Evolutionary conservation across 495 filamentous ascomycete species (phyloP), one percentile per base, ranked within the genome.

Genomic region (Daldinia childiae): DNA sequence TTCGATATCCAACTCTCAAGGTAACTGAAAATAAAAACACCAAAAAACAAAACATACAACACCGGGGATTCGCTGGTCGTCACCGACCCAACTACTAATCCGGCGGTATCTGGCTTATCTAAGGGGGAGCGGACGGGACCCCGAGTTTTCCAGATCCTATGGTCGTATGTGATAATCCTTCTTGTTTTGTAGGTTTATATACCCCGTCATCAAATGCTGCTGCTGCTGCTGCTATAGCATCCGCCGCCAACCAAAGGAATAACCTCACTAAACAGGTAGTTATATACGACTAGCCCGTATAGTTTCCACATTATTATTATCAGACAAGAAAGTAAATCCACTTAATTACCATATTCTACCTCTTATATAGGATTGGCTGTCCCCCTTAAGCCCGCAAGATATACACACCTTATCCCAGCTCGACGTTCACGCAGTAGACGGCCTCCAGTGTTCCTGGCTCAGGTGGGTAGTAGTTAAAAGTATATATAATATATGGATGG

Each of bases 71-170:
- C 81, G 79, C 81, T 77, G 79, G 78, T 85, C 77, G 79, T 84
- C 83, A 83, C 79, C 82, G 77, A 84, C 81, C 79, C 78, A 78
- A 84, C 78, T 83, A 82, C 82, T 83, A 74, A 72, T 81, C 79
- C 62, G 76, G 73, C 78, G 67, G 73, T 79, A 73, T 66, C 67
- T 71, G 54, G 77, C 75, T 82, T 81, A 75, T 77, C 78, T 79
- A 82, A 73, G 82, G 81, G 75, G 81, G 82, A 84, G 80, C 83
- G 78, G 80, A 84, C 82, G 81, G 83, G 82, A 81, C 81, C 77
- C 81, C 82, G 79, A 80, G 74, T 78, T 77, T 66, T 83, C 81
- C 66, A 76, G 58, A 76, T 74, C 75, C 69, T 82, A 77, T 83
- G 82, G 82, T 82, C 81, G 82, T 82, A 84, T 72, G 76, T 78